Evolutionary conservation across 495 filamentous ascomycete genomes (phyloP).

Genomic region (Cercophora newfieldiana): DNA sequence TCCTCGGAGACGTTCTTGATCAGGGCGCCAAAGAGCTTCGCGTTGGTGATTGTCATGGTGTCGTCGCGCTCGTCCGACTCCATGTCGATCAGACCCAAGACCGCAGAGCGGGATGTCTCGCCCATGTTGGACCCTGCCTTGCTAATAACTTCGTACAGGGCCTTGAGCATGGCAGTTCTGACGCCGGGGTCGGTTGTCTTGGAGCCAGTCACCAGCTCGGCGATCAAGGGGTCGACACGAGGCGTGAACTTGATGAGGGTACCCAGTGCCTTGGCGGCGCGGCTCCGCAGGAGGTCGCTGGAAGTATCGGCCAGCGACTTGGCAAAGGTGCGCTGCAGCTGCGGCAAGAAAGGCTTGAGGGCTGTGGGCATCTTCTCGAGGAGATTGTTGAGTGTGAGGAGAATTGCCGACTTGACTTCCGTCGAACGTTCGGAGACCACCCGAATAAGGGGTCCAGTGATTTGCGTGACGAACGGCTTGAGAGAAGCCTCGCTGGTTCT

Average conservation of each 20-base stretch:
- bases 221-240: constrained; percentile 82
- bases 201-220: constrained; percentile 87
- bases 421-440: constrained; percentile 94
- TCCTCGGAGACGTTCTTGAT: constrained; percentile 76
- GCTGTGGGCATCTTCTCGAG: constrained; percentile 95
- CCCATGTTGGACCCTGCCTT: constrained; percentile 95
- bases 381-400: constrained; percentile 90
- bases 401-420: constrained; percentile 93
- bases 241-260: constrained; percentile 96
- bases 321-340: constrained; percentile 94
- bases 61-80: constrained; percentile 73
- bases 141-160: constrained; percentile 91
- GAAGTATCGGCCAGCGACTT: constrained; percentile 91
- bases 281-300: constrained; percentile 80
- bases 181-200: constrained; percentile 89
- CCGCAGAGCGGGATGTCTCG: constrained; percentile 76
- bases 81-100: constrained; percentile 83
- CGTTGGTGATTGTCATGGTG: constrained; percentile 82
- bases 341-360: constrained; percentile 94
- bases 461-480: constrained; percentile 93
- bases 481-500: constrained; percentile 79
- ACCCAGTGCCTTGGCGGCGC: constrained; percentile 93
- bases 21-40: constrained; percentile 82
- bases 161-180: constrained; percentile 95
- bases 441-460: constrained; percentile 94